phyloP scores from a whole-genome alignment of 148 eudicot genomes.

The Vaccinium myrtillus region DNA sequence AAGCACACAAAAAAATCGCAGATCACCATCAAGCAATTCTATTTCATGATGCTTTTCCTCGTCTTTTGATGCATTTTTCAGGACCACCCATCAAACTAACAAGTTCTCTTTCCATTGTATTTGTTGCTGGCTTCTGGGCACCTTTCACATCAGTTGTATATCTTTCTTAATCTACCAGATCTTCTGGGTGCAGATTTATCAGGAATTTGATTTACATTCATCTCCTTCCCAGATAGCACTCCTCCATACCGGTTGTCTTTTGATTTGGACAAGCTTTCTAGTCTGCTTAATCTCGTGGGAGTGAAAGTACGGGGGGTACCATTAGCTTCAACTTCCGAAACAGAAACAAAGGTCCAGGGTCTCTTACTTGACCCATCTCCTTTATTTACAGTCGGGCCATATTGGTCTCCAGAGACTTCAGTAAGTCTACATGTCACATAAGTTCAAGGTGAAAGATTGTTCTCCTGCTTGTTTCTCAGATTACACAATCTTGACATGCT shows the following conservation, averaged over 20 bases:
- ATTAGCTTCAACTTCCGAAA: not conserved
- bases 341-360: not conserved
- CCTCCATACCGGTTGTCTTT: not conserved
- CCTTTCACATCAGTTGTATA: not conserved
- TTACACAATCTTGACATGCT: conserved; percentile 14
- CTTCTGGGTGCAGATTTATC: conserved; percentile 9
- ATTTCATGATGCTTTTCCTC: not conserved
- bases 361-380: conserved; percentile 4
- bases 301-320: not conserved
- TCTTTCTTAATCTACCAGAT: conserved; percentile 6
- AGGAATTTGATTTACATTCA: not conserved
- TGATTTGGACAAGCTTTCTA: not conserved
- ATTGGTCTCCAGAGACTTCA: not conserved
- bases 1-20: not conserved
- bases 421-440: not conserved
- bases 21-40: not conserved
- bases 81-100: conserved; percentile 3
- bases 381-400: not conserved
- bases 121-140: not conserved
- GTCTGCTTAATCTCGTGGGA: not conserved
- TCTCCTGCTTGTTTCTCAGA: not conserved
- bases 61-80: not conserved
- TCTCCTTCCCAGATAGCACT: not conserved
- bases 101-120: not conserved
- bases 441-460: conserved; percentile 3